phyloP scores from a whole-genome alignment of 2,329 filamentous ascomycete genomes.

The Mollisiaceae sp. region DNA sequence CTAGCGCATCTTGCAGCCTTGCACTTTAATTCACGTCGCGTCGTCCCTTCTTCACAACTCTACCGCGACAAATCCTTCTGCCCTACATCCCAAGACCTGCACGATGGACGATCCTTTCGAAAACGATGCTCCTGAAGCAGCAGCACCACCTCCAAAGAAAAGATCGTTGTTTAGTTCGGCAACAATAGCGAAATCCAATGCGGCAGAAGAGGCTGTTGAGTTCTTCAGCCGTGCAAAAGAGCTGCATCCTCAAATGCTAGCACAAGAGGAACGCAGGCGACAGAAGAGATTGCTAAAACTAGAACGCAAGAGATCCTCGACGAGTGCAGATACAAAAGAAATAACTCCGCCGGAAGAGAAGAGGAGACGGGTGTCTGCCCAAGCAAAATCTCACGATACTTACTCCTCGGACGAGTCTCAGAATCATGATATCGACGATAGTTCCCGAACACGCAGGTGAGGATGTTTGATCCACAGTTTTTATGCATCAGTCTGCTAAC shows the following conservation, averaged over 20 bases:
- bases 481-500: conserved; percentile 4
- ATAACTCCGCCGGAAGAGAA: conserved; percentile 34
- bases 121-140: conserved; percentile 10
- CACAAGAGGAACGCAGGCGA: conserved; percentile 46
- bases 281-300: conserved; percentile 38
- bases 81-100: background rate
- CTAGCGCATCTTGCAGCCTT: conserved; percentile 7
- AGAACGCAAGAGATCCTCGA: conserved; percentile 38
- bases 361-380: conserved; percentile 33
- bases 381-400: conserved; percentile 22
- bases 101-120: conserved; percentile 30
- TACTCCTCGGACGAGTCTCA: conserved; percentile 28
- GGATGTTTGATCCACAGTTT: conserved; percentile 4
- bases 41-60: background rate
- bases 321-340: conserved; percentile 34
- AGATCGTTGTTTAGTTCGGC: conserved; percentile 60
- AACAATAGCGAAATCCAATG: conserved; percentile 49
- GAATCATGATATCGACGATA: conserved; percentile 22
- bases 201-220: conserved; percentile 45
- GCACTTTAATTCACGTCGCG: conserved; percentile 5
- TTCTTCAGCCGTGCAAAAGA: conserved; percentile 56
- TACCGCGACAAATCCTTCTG: background rate
- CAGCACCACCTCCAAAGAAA: conserved; percentile 34
- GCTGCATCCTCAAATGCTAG: conserved; percentile 51
- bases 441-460: conserved; percentile 21